Evolutionary conservation across 345 rosid genomes (phyloP), one percentile per base, ranked within the genome.

Genomic region (Pugionium dolabratum): DNA sequence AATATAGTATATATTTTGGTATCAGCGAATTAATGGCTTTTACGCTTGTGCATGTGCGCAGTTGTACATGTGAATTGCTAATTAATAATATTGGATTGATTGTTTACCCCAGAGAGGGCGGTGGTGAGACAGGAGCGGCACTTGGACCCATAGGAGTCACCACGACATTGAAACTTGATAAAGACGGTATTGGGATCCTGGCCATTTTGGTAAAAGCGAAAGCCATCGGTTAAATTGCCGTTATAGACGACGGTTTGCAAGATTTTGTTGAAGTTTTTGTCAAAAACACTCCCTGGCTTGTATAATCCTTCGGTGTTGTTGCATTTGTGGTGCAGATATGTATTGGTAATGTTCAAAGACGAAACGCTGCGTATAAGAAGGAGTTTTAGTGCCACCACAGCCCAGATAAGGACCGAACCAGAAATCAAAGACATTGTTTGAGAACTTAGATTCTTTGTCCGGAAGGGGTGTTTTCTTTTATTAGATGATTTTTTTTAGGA

Each of bases 241-340:
- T 0, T 1, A 31, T 29, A 59, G 31, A 50, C 64, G 9, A 4
- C 5, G 5, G 4, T 1, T 43, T 37, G 8, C 1, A 30, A 78
- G 81, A 43, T 74, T 28, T 31, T 55, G 69, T 81, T 61, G 2
- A 81, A 45, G 81, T 73, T 79, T 28, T 62, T 26, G 28, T 70
- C 73, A 11, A 75, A 83, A 1, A 48, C 73, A 48, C 51, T 71
- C 5, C 53, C 4, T 43, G 55, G 34, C 5, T 72, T 70, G 76
- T 76, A 81, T 50, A 70, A 79, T 25, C 71, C 81, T 2, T 62
- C 8, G 26, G 42, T 60, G 57, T 58, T 43, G 9, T 66, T 66
- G 43, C 91, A 83, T 3, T 42, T 50, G 58, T 64, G 77, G 69
- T 59, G 76, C 33, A 83, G 70, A 26, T 60, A 62, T 1, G 43